Evolutionary conservation across 306 rosid genomes (phyloP).

Genomic region (Acacia acuminata): DNA sequence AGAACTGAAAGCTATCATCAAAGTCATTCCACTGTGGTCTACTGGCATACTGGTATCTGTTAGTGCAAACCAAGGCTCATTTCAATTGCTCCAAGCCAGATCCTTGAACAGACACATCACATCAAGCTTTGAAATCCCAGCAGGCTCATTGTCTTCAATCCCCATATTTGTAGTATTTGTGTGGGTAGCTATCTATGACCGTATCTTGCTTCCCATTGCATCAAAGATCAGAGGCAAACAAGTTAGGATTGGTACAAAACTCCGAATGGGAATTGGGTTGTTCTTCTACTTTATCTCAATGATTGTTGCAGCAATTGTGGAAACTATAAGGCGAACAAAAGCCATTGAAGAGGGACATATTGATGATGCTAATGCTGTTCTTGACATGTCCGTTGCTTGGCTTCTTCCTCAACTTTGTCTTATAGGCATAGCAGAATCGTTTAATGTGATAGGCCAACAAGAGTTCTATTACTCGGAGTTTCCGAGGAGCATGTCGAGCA

Average conservation of each 20-base stretch:
- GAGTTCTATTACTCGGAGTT: conserved; percentile 74
- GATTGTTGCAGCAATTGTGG: conserved; percentile 47
- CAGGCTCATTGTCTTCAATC: conserved; percentile 56
- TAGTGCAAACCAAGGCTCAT: conserved; percentile 51
- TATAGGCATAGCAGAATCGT: conserved; percentile 70
- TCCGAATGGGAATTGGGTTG: conserved; percentile 64
- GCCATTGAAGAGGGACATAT: conserved; percentile 43
- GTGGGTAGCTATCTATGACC: conserved; percentile 62
- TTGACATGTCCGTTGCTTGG: conserved; percentile 72
- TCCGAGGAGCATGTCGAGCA: conserved; percentile 63
- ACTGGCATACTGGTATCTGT: conserved; percentile 58
- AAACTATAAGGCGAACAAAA: conserved; percentile 43
- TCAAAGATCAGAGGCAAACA: conserved; percentile 61
- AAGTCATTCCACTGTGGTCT: conserved; percentile 74
- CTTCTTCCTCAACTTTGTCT: conserved; percentile 55
- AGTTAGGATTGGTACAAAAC: conserved; percentile 42
- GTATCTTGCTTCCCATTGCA: conserved; percentile 54
- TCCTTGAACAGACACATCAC: conserved; percentile 60
- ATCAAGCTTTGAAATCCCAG: conserved; percentile 56
- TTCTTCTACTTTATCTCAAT: conserved; percentile 44
- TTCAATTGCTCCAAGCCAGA: conserved; percentile 63
- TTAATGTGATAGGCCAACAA: conserved; percentile 61
- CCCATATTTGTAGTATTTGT: conserved; percentile 33
- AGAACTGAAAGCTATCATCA: conserved; percentile 63
- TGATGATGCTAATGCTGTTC: conserved; percentile 35